phyloP scores from a whole-genome alignment of 148 eudicot genomes.

The Selenicereus undatus region DNA sequence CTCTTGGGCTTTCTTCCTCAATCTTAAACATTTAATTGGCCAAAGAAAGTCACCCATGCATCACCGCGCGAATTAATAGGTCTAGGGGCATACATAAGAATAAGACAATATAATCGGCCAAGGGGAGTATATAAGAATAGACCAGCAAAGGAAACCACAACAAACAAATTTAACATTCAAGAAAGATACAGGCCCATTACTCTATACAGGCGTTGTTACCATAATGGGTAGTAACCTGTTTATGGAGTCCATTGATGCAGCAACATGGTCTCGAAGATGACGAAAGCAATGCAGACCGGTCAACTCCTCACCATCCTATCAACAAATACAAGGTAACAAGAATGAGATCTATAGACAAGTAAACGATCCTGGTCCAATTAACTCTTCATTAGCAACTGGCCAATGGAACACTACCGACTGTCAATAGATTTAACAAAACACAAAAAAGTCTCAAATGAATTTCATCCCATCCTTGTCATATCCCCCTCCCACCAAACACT shows the following conservation, averaged over 20 bases:
- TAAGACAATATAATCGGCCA: neutral
- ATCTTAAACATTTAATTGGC: too few species aligned
- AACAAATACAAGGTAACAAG: neutral
- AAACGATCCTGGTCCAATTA: neutral
- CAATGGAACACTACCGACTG: neutral
- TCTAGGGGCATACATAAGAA: too few species aligned
- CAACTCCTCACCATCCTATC: slow-evolving; percentile 85
- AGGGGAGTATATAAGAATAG: neutral
- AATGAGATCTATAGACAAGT: slow-evolving; percentile 5
- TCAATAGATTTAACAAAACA: neutral
- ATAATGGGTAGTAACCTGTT: slow-evolving; percentile 65
- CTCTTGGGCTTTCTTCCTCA: too few species aligned
- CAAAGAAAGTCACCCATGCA: too few species aligned
- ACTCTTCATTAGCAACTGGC: neutral
- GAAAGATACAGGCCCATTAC: neutral
- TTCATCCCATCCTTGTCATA: neutral
- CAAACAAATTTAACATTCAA: neutral
- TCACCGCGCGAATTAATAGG: too few species aligned
- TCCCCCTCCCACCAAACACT: neutral
- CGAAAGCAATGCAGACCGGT: slow-evolving; percentile 97
- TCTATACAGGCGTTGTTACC: neutral
- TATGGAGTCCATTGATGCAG: slow-evolving; percentile 68
- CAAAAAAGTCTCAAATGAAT: neutral
- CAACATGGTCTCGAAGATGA: slow-evolving; percentile 83
- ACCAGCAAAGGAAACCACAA: neutral